Conservation (phyloP, 257 asterid genomes). For the Solanum lycopersicoides region DNA sequence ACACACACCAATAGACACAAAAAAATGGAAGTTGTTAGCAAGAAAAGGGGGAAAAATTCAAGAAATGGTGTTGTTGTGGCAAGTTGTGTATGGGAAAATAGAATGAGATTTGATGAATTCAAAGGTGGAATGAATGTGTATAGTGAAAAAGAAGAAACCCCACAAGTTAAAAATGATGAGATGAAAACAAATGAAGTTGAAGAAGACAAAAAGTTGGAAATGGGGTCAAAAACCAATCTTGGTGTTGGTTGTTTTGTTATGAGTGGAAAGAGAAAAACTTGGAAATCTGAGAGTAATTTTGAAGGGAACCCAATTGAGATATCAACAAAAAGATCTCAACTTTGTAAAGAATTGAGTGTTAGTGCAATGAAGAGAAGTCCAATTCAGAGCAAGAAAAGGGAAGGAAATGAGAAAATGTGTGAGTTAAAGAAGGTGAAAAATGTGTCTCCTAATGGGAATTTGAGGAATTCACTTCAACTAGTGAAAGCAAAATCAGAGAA, state of each 20-base stretch:
- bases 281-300: conserved; percentile 48
- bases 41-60: conserved; percentile 36
- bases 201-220: conserved; percentile 17
- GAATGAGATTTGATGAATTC: conserved; percentile 62
- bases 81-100: conserved; percentile 88
- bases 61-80: conserved; percentile 34
- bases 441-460: neutral
- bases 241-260: neutral
- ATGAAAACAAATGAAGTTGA: neutral
- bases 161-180: conserved; percentile 4
- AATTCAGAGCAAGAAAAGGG: conserved; percentile 13
- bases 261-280: conserved; percentile 54
- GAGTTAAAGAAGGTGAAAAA: neutral
- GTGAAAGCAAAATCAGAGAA: conserved; percentile 8
- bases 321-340: conserved; percentile 48
- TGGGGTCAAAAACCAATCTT: conserved; percentile 34
- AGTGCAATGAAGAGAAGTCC: conserved; percentile 40
- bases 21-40: conserved; percentile 30
- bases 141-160: conserved; percentile 10
- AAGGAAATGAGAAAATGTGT: neutral
- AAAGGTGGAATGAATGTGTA: conserved; percentile 68
- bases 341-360: conserved; percentile 17
- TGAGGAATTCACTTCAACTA: neutral
- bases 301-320: conserved; percentile 51
- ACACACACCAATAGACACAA: no score